Conservation (phyloP, 164 flowering plant genomes). For the Aristolochia fimbriata region DNA sequence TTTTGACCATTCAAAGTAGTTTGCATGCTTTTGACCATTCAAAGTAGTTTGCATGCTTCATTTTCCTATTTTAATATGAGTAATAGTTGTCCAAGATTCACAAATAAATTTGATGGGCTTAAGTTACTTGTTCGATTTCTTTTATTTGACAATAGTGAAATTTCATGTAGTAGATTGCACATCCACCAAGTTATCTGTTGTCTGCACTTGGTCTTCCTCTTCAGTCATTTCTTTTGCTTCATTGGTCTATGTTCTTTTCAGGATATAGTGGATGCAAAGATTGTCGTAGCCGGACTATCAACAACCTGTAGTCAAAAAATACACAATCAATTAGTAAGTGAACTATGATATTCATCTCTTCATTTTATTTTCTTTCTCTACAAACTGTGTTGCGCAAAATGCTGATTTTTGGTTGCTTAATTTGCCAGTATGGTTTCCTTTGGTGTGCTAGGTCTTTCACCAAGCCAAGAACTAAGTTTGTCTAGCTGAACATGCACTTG, state of each 20-base stretch:
- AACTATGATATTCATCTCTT: slow-evolving; percentile 9
- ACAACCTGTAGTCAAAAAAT: slow-evolving; percentile 98
- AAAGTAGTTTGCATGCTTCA: no score
- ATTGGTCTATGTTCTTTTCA: slow-evolving; percentile 17
- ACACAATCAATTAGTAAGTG: slow-evolving; percentile 92
- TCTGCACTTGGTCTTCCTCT: background rate
- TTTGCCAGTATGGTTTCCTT: no score
- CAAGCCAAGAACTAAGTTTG: no score
- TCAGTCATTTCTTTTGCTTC: no score
- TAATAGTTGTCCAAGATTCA: background rate
- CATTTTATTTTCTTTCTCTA: background rate
- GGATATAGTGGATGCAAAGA: slow-evolving; percentile 67
- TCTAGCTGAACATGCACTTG: no score
- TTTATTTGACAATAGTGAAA: background rate
- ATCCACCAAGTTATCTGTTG: background rate
- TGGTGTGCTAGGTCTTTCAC: no score
- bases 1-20: no score
- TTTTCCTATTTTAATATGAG: background rate
- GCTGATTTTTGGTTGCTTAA: no score
- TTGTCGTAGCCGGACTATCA: slow-evolving; percentile 81
- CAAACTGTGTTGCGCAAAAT: background rate
- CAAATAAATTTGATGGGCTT: background rate
- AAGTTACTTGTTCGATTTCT: background rate
- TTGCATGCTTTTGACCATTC: no score
- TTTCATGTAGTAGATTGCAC: background rate